These are phyloP conservation scores for Sporisorium reilianum DNA, from an alignment of 1,284 basidiomycete species.

Conservation along the genomic window DNA sequence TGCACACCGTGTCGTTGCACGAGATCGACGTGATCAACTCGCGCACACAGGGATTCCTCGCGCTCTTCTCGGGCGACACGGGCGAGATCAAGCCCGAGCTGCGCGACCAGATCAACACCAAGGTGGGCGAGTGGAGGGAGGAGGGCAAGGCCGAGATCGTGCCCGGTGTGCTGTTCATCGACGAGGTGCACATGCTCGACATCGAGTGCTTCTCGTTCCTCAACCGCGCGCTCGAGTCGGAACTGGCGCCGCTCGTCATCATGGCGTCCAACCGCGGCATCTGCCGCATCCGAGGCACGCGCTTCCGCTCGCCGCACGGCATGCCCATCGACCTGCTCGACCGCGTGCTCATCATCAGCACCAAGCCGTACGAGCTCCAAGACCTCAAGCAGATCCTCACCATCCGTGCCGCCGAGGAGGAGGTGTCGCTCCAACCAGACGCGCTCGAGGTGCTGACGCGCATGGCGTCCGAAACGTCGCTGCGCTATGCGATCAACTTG, in stretches of 20 bases:
- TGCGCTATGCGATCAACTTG: constrained; percentile 87
- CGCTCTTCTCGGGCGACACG: constrained; percentile 81
- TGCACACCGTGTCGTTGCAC: constrained; percentile 95
- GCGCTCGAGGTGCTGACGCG: constrained; percentile 83
- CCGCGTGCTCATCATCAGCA: constrained; percentile 93
- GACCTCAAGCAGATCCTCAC: constrained; percentile 92
- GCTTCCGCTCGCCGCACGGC: constrained; percentile 92
- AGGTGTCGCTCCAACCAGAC: constrained; percentile 83
- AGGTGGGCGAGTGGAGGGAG: constrained; percentile 97
- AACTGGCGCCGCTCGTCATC: constrained; percentile 92
- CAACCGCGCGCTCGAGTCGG: constrained; percentile 93
- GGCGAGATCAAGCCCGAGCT: constrained; percentile 99
- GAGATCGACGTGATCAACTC: constrained; percentile 99
- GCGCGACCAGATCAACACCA: constrained; percentile 94
- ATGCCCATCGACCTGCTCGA: constrained; percentile 94
- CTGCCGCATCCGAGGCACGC: constrained; percentile 93
- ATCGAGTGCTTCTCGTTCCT: constrained; percentile 99
- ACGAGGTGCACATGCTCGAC: constrained; percentile 93
- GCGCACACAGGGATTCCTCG: constrained; percentile 85
- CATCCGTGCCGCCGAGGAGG: constrained; percentile 96
- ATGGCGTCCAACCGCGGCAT: constrained; percentile 98
- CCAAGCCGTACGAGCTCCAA: constrained; percentile 84
- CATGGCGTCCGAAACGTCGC: constrained; percentile 82
- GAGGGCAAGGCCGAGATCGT: constrained; percentile 99
- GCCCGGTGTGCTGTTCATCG: constrained; percentile 79